These are phyloP conservation scores for Rhizophora mangle DNA, from an alignment of 345 rosid genomes.

Conservation along the genomic window DNA sequence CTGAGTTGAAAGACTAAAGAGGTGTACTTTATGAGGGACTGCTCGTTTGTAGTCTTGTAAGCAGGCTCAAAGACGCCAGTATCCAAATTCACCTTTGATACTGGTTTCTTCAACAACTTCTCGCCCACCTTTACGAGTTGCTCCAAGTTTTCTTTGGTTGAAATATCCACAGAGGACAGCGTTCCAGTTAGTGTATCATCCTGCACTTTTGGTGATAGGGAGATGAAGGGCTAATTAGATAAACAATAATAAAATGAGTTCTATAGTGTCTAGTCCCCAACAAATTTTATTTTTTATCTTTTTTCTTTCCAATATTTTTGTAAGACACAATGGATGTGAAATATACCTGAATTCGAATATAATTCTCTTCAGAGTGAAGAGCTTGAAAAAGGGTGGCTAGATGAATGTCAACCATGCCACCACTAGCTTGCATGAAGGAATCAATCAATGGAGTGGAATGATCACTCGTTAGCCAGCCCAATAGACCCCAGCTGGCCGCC, in stretches of 20 bases:
- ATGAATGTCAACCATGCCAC: slow-evolving; percentile 31
- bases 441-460: slow-evolving; percentile 24
- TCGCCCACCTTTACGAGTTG: slow-evolving; percentile 26
- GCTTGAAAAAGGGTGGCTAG: slow-evolving; percentile 26
- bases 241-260: too few relatives aligned
- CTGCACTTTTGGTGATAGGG: neutral
- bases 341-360: slow-evolving; percentile 29
- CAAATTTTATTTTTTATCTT: neutral
- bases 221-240: too few relatives aligned
- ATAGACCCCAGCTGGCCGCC: slow-evolving; percentile 33
- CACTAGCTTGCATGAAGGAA: slow-evolving; percentile 27
- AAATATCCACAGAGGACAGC: slow-evolving; percentile 22
- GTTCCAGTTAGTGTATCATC: slow-evolving; percentile 26
- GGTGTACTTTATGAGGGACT: slow-evolving; percentile 29
- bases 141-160: slow-evolving; percentile 30
- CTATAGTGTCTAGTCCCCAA: neutral
- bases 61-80: slow-evolving; percentile 25
- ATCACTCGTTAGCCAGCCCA: slow-evolving; percentile 25
- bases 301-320: too few relatives aligned
- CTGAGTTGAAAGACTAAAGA: too few relatives aligned
- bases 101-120: slow-evolving; percentile 37
- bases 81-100: slow-evolving; percentile 30
- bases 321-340: neutral
- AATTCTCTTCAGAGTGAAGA: slow-evolving; percentile 21
- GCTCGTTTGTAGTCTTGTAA: slow-evolving; percentile 26